Base-by-base conservation (phyloP, 768 basidiomycete species). In the Lentinula guzmanii region DNA sequence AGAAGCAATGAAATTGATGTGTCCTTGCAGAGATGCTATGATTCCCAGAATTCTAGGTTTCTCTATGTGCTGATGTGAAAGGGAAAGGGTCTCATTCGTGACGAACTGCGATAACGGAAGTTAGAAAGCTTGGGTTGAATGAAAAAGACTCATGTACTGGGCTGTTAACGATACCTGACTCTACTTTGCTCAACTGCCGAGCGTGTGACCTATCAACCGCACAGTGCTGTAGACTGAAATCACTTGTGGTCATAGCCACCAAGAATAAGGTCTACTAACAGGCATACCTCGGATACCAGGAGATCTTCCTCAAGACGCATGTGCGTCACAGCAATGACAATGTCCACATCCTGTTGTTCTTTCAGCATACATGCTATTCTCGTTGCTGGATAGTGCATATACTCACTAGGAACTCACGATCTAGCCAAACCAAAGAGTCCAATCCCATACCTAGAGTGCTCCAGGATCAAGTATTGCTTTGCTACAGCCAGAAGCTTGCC, bases 81-180 rank as follows among this genome's bases (percentile, higher is more conserved):
- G 33, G 3, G 6, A 52, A n/a, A 52, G 9, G 9, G 31, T 52
- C 52, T 34, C 52, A 28, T 35, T 52, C 52, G 16, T 33, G 5
- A 16, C 35, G 52, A n/a, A 18, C 33, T 52, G 28, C 16, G 68
- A 82, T 35, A 62, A 53, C 45, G 65, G 24, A 24, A 28, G 28
- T 28, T 57, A 46, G 82, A 84, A 39, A 82, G 82, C 5, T 86
- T 86, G 60, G 85, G 86, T 62, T 86, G 84, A 13, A 75, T 71
- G 2, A 70, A 71, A 61, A 51, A 28, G 3, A 28, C 28, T 28
- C 28, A 51, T 33, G 50, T 31, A 28, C 50, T n/a, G n/a, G n/a
- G n/a, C 50, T 1, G 5, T 51, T n/a, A 9, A 51, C 28, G 10
- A 24, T 24, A 21, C 50, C 50, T 15, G 33, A 15, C 11, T 51